Evolutionary conservation across 2,329 filamentous ascomycete species (phyloP).

Genomic region (Alternaria alternata): DNA sequence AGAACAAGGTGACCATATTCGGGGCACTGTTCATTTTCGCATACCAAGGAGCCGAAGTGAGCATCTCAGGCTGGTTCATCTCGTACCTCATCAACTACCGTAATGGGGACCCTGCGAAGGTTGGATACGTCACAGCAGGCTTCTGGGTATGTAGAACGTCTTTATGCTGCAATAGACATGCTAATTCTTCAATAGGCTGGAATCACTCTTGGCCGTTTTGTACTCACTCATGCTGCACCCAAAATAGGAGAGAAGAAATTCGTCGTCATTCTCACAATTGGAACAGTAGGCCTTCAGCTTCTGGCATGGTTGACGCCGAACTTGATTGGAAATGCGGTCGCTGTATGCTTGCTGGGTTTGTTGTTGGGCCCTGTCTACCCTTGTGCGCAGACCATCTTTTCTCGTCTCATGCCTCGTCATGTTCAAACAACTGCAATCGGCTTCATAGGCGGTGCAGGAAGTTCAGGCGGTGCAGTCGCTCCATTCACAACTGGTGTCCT

Average conservation of each 20-base stretch:
- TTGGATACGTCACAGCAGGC: slow-evolving; percentile 80
- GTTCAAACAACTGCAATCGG: slow-evolving; percentile 71
- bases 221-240: slow-evolving; percentile 71
- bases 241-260: slow-evolving; percentile 74
- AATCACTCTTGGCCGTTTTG: slow-evolving; percentile 78
- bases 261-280: slow-evolving; percentile 69
- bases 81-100: slow-evolving; percentile 81
- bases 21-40: slow-evolving; percentile 84
- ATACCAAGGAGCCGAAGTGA: slow-evolving; percentile 86
- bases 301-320: slow-evolving; percentile 82
- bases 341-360: slow-evolving; percentile 70
- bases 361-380: slow-evolving; percentile 83
- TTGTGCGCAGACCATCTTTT: slow-evolving; percentile 71
- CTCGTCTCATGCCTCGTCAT: slow-evolving; percentile 65
- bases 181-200: slow-evolving; percentile 63
- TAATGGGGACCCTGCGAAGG: slow-evolving; percentile 71
- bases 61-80: slow-evolving; percentile 86
- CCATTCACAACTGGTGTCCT: slow-evolving; percentile 72
- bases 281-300: slow-evolving; percentile 73
- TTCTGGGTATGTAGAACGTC: slow-evolving; percentile 63
- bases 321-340: slow-evolving; percentile 62
- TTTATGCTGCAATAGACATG: background rate
- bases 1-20: slow-evolving; percentile 69
- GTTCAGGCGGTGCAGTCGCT: slow-evolving; percentile 71
- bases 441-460: slow-evolving; percentile 74